Evolutionary conservation across 768 basidiomycete species (phyloP), one percentile per base, ranked within the genome.

Genomic region (Mycena crocata): DNA sequence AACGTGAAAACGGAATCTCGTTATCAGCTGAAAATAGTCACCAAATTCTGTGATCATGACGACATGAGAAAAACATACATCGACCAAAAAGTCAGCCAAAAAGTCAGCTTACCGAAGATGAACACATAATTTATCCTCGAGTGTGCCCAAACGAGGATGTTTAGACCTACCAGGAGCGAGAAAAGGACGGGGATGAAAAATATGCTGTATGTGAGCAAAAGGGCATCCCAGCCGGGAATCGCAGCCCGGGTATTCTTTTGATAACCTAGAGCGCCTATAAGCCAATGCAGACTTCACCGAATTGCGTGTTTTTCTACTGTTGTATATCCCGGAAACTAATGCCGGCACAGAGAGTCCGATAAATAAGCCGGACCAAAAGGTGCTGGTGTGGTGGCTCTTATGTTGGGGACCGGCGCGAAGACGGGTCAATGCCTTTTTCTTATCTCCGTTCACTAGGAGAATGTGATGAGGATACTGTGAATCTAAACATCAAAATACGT

Each of bases 41-140:
- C n/a, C 87, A 58, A 96, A 76, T 75, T 93, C 94, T 91, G 31
- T 10, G 24, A 19, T 54, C 30, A 24, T 35, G 48, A 23, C 39
- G 6, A 67, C 23, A 15, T 2, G 21, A 32, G 21, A 65, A 19
- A 62, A 51, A 24, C n/a, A 56, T 12, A 21, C 32, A 28, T 49
- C 64, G 69, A 45, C 24, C 21, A 39, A 71, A n/a, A n/a, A n/a
- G n/a, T n/a, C n/a, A n/a, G n/a, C n/a, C n/a, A n/a, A n/a, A n/a
- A n/a, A n/a, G n/a, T 69, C 63, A 57, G 71, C 85, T 40, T 64
- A 93, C 92, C 92, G 72, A 96, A 93, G 37, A 96, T 93, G 76
- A 98, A 97, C n/a, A 90, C 86, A 72, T 96, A 97, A 75, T 98
- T 99, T 71, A 99, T 95, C 49, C 92, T 85, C 7, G 90, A 82